Base-by-base conservation (phyloP, 129 eudicot genomes). In the Helichrysum umbraculigerum region DNA sequence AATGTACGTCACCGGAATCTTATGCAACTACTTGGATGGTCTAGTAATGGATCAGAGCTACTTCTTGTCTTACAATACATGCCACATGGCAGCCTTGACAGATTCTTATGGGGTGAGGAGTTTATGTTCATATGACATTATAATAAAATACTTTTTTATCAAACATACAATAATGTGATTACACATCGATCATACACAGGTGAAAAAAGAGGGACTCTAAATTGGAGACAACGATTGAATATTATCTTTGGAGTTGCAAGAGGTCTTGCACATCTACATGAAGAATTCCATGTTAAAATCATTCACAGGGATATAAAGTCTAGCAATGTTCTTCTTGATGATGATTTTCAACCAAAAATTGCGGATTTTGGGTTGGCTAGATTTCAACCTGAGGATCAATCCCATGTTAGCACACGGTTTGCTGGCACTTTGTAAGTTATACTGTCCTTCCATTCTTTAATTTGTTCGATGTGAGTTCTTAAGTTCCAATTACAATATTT, bases 371-470 rank as follows among this genome's bases (percentile, higher is more conserved):
- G 65, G 33, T 21, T 59, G 65, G 65, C 65, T 22, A 22, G 32
- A 59, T 59, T 59, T 59, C 65, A 22, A 59, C 65, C 65, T 25
- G 65, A 22, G 29, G 12, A 59, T 59, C 30, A 59, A 22, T 59
- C 65, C 32, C 65, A 59, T 59, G 65, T 59, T 59, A 59, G 65
- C 65, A 59, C 65, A 10, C 65, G 65, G 5, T 59, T 59, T 59
- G 65, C 65, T 8, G 65, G 65, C 15, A 59, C 65, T 25, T 22
- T 59, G 65, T 59, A 59, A 59, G 65, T 25, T 25, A 25, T 59
- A 12, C 22, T 22, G 16, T 21, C 64, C 4, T 22, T 21, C 3
- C 32, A 59, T 6, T 59, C 29, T 19, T 59, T 25, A 7, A 22
- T 59, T 59, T 19, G 59, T 21, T 52, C 0, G 21, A 17, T 17